A percentile compares a stretch with the other conserved stretches of the same genome.
These are phyloP conservation scores for Mycena galericulata DNA, from an alignment of 768 basidiomycete genomes.

Conservation along the genomic window DNA sequence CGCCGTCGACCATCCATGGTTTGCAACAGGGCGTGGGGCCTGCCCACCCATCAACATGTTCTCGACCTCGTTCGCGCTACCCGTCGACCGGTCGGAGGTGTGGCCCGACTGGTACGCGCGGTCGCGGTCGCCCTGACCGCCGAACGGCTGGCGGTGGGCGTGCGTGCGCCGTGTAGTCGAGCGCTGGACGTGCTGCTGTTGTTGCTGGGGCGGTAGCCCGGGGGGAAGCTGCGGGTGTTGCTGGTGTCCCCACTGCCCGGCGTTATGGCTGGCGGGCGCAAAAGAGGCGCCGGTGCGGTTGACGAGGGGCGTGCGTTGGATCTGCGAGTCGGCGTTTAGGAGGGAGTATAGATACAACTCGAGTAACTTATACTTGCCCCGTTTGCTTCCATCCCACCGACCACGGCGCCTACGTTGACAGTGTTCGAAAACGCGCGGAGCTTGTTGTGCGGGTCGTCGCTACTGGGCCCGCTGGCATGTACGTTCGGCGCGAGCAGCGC, in stretches of 20 bases:
- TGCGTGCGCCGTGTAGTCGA: constrained; percentile 46
- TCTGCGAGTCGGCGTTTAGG: constrained; percentile 50
- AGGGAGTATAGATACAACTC: constrained; percentile 3
- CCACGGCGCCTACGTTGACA: constrained; percentile 65
- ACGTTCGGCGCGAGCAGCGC: constrained; percentile 67
- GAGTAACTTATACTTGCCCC: too few species aligned
- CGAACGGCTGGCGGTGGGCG: constrained; percentile 64
- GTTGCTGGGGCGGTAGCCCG: constrained; percentile 46
- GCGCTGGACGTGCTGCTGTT: constrained; percentile 42
- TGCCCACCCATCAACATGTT: constrained; percentile 60
- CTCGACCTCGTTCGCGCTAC: constrained; percentile 82
- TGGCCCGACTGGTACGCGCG: constrained; percentile 58
- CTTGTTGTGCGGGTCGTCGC: constrained; percentile 43
- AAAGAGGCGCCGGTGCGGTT: constrained; percentile 56
- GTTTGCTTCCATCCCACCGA: constrained; percentile 74
- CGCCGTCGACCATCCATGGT: constrained; percentile 52
- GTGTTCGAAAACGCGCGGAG: constrained; percentile 44
- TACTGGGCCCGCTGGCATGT: constrained; percentile 30
- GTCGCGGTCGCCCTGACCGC: constrained; percentile 51
- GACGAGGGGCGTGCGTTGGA: constrained; percentile 76
- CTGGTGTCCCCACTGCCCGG: constrained; percentile 49
- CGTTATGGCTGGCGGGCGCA: constrained; percentile 38
- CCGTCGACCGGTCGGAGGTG: constrained; percentile 66
- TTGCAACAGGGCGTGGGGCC: constrained; percentile 38
- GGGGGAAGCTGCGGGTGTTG: constrained; percentile 45